These are phyloP conservation scores for Entonaema liquescens DNA, from an alignment of 495 filamentous ascomycete genomes.

Conservation along the genomic window DNA sequence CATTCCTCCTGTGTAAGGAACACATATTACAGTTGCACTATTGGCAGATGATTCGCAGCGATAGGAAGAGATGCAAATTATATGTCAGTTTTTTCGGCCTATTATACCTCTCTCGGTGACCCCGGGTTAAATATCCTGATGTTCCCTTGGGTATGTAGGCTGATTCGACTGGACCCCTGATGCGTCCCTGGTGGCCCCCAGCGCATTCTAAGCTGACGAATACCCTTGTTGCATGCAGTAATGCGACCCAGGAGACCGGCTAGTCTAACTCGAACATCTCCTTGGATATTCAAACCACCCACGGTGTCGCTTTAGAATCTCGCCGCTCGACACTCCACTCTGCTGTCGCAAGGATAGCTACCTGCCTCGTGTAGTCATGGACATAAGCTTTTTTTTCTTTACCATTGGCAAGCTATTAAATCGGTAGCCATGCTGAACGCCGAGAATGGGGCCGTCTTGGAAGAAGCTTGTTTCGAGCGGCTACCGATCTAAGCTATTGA, in stretches of 20 bases:
- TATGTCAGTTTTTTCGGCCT: constrained; percentile 8
- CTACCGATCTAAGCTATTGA: background rate
- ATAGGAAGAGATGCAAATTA: constrained; percentile 1
- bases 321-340: background rate
- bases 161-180: background rate
- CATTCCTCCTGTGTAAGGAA: background rate
- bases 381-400: background rate
- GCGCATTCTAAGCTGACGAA: constrained; percentile 1
- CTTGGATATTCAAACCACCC: background rate
- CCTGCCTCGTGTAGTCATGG: background rate
- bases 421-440: background rate
- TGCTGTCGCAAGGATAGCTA: constrained; percentile 2
- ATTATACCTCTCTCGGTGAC: constrained; percentile 6
- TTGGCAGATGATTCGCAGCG: background rate
- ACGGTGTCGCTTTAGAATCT: constrained; percentile 4
- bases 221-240: background rate
- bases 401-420: background rate
- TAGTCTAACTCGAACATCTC: constrained; percentile 1
- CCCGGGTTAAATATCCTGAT: background rate
- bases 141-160: constrained; percentile 8
- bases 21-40: background rate
- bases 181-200: background rate
- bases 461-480: constrained; percentile 17
- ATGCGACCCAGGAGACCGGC: background rate
- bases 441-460: constrained; percentile 23